Conservation (phyloP, 306 rosid genomes). For the Rubus parviflorus region DNA sequence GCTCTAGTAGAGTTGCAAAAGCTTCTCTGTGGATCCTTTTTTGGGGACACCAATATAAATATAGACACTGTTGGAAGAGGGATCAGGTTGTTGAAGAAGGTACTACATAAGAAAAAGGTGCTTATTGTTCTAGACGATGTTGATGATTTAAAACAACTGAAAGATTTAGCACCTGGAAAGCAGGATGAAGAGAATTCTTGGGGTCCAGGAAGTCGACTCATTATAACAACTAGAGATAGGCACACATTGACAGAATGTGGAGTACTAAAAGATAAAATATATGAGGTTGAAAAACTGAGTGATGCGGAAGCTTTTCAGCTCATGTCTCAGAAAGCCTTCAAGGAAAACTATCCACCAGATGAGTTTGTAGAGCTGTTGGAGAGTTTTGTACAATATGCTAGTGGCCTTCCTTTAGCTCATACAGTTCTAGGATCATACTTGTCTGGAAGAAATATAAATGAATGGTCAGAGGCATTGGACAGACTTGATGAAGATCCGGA, state of each 20-base stretch:
- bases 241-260: neutral
- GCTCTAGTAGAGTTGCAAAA: neutral
- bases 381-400: constrained; percentile 9
- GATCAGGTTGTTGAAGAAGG: neutral
- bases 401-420: constrained; percentile 24
- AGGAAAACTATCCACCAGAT: neutral
- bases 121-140: constrained; percentile 22
- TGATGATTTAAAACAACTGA: neutral
- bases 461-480: constrained; percentile 2
- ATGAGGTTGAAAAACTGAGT: constrained; percentile 7
- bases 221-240: constrained; percentile 20
- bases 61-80: neutral
- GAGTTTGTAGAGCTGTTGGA: neutral
- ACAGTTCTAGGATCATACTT: constrained; percentile 13
- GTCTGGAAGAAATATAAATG: neutral
- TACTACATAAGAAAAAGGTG: neutral
- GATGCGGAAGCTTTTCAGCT: constrained; percentile 2
- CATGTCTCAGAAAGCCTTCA: constrained; percentile 4
- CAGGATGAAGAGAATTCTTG: neutral
- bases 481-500: constrained; percentile 11
- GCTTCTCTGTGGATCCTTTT: neutral
- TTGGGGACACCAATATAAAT: too few relatives aligned
- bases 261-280: neutral
- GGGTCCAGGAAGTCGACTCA: constrained; percentile 21
- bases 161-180: neutral